Base-by-base conservation (phyloP, 495 filamentous ascomycete species). In the Clohesyomyces aquaticus region DNA sequence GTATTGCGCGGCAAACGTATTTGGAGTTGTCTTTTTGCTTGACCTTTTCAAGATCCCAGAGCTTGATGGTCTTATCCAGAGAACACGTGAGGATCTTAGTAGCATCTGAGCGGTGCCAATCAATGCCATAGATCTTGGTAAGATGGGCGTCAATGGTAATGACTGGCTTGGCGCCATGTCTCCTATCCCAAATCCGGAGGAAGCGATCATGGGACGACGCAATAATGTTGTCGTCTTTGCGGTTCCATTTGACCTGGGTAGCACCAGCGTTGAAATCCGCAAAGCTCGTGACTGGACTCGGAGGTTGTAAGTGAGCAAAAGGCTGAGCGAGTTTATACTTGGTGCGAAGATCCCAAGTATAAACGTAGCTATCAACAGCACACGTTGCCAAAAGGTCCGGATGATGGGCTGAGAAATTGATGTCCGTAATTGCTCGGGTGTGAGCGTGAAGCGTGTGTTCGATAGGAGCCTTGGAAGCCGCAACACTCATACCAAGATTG, bases 41-140 rank as follows among this genome's bases (percentile, higher is more conserved):
- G n/a, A 53, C 27, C 27, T 83, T 81, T 4, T 77, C 82, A 66
- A 90, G 93, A 73, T 96, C 87, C 93, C 93, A 98, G 69, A 96
- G 91, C 68, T 95, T 96, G 73, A 98, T 91, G 9, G 89, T 95
- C 70, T 87, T 90, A 71, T 98, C 93, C 51, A 96, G 74, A 2
- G 93, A 94, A 74, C 93, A 96, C 10, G 93, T 98, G 4, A 89
- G 83, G 26, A 98, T 72, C 27, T 84, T 85, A 9, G 84, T 85
- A 6, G 85, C 70, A 35, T 86, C 79, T 0, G 88, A 86, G 63
- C 93, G 83, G 71, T 94, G 92, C 93, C 93, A 98, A 75, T 96
- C 93, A 21, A 98, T 80, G 12, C 93, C 93, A 73, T 96, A 96
- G 42, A 98, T 96, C 73, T 96, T 96, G 11, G 92, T 96, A n/a